Base-by-base conservation (phyloP, 441 rosid genomes). In the Daphne laureola region DNA sequence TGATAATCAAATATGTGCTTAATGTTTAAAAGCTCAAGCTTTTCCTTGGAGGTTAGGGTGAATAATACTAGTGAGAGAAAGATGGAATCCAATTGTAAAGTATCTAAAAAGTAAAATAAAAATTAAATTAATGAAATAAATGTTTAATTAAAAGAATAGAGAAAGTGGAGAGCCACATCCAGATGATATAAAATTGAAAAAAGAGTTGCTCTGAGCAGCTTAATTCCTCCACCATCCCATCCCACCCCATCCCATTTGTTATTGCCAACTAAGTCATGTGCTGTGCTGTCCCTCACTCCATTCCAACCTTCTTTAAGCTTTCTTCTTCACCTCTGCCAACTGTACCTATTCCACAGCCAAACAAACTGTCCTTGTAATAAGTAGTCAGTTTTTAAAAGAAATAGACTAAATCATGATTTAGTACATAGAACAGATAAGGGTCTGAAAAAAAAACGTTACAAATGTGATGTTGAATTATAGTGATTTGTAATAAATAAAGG, bases 341-440 rank as follows among this genome's bases (percentile, higher is more conserved):
- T 63, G 71, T 49, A 62, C 81, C 79, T 73, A 74, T 76, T 82
- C 81, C 67, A 79, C 81, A 67, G 83, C 81, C 89, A 82, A 74
- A 62, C 87, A 80, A 67, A 80, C 87, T 78, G 79, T 76, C 67
- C 52, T 48, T 71, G 73, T 69, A 63, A 60, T 54, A 80, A n/a
- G n/a, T n/a, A n/a, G n/a, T 78, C 81, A 82, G 82, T 67, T n/a
- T n/a, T n/a, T n/a, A n/a, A n/a, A n/a, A n/a, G n/a, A n/a, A n/a
- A n/a, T n/a, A n/a, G n/a, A n/a, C n/a, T n/a, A n/a, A n/a, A n/a
- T n/a, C n/a, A n/a, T n/a, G n/a, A n/a, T n/a, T n/a, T n/a, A n/a
- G n/a, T n/a, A n/a, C n/a, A n/a, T n/a, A n/a, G n/a, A n/a, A n/a
- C n/a, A n/a, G n/a, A n/a, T n/a, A n/a, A n/a, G n/a, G n/a, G n/a